These are phyloP conservation scores for Leccinum griseonigrum DNA, from an alignment of 1,284 basidiomycete genomes.

Conservation along the genomic window DNA sequence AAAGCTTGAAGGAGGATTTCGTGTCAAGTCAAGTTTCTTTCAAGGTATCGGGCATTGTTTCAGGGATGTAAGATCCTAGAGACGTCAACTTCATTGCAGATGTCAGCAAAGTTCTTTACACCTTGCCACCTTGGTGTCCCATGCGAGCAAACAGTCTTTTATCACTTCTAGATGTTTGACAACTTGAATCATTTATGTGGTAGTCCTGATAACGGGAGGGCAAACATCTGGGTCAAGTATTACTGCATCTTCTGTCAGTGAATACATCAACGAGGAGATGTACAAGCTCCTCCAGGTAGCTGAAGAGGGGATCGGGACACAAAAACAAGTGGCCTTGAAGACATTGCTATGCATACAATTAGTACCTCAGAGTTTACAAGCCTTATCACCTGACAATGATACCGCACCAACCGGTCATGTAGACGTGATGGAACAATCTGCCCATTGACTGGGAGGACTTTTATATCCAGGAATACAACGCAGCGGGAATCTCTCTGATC, in stretches of 20 bases:
- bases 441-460: not conserved
- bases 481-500: conserved; percentile 47
- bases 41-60: not conserved
- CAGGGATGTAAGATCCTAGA: not conserved
- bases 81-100: not conserved
- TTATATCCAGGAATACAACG: conserved; percentile 33
- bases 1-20: not conserved
- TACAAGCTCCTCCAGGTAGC: not conserved
- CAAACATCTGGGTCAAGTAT: not conserved
- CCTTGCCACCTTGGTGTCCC: not conserved
- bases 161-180: not conserved
- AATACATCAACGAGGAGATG: not conserved
- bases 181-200: not conserved
- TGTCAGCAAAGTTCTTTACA: not conserved
- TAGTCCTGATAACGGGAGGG: not conserved
- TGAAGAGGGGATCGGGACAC: not conserved
- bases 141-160: not conserved
- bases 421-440: not conserved
- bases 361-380: not conserved
- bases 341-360: not conserved
- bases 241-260: not conserved
- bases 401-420: not conserved
- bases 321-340: not conserved
- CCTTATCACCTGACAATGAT: not conserved
- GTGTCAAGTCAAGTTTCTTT: not conserved